A percentile compares a stretch with the other conserved stretches of the same genome.
Conservation (phyloP, 2,329 filamentous ascomycete species). For the Knoxdaviesia capensis region DNA sequence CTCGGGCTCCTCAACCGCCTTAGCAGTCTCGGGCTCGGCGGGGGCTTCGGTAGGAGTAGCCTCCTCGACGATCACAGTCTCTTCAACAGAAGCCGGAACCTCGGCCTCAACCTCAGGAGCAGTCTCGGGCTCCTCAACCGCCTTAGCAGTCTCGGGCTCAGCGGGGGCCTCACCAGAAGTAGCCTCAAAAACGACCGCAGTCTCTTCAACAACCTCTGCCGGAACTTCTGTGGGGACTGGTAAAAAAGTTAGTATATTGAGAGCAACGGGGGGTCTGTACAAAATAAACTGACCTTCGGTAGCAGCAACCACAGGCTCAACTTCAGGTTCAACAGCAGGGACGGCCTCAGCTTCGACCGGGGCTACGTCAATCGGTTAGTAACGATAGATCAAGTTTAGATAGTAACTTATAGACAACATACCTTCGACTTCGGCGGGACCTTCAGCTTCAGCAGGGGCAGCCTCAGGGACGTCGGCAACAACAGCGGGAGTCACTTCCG, state of each 20-base stretch:
- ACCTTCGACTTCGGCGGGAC: not conserved
- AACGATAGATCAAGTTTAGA: not conserved
- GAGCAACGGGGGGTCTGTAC: no score
- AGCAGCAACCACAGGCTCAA: not conserved
- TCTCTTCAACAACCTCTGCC: not conserved
- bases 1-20: conserved; percentile 1
- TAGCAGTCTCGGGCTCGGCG: not conserved
- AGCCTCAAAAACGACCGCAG: not conserved
- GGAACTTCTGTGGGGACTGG: not conserved
- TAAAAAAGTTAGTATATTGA: no score
- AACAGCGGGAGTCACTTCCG: not conserved
- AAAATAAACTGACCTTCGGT: not conserved
- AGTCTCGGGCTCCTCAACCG: conserved; percentile 1
- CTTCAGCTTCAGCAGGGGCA: not conserved
- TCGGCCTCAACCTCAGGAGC: conserved; percentile 6
- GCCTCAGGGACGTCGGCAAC: not conserved
- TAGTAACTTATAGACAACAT: not conserved
- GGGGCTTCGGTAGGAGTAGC: conserved; percentile 2
- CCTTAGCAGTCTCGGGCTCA: not conserved
- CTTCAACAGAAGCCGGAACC: conserved; percentile 3
- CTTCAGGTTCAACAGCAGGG: not conserved
- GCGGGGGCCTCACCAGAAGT: conserved; percentile 1
- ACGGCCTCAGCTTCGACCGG: not conserved
- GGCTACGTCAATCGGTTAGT: not conserved
- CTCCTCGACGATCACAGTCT: not conserved